Base-by-base conservation (phyloP, 148 eudicot species). In the Persicaria tinctoria region DNA sequence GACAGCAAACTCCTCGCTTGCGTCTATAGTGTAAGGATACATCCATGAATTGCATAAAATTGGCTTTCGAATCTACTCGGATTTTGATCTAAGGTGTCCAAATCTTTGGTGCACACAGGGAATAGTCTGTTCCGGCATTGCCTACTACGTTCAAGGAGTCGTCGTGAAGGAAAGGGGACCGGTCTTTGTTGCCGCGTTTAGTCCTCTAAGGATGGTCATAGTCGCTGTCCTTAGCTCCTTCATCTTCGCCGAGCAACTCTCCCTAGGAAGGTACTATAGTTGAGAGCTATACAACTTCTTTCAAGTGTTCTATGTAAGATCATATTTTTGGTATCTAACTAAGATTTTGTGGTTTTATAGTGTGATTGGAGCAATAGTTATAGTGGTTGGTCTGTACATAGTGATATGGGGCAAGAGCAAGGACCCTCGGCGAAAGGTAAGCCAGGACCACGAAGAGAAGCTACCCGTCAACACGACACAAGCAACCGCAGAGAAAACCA, bases 151-250 rank as follows among this genome's bases (percentile, higher is more conserved):
- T 3, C 85, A 89, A 68, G 95, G 93, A 69, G 68, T 84, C 41
- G n/a, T 91, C 75, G 86, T 91, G 87, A 82, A 81, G 77, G 79
- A 82, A 18, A 89, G 77, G 70, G 98, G 98, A 8, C 98, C 97
- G 9, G 97, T 94, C 77, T 94, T 91, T 66, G 91, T 86, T 0
- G 86, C 98, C 0, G 78, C 97, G 50, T 94, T 91, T 48, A 90
- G 57, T 72, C 98, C 98, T 45, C 76, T 94, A 23, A 73, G 84
- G 75, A 87, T 91, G 97, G 83, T 94, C 45, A 84, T 90, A 57
- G 96, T 90, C 50, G 93, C 95, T 27, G 51, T 90, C 38, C 3
- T 91, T 72, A 79, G 98, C 12, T 81, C 90, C 64, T 79, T 94
- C 78, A 51, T 91, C 56, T 77, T 94, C 8, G 54, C 85, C 2